phyloP scores from a whole-genome alignment of 352 stramenopile genomes.

The Pythium monospermum region DNA sequence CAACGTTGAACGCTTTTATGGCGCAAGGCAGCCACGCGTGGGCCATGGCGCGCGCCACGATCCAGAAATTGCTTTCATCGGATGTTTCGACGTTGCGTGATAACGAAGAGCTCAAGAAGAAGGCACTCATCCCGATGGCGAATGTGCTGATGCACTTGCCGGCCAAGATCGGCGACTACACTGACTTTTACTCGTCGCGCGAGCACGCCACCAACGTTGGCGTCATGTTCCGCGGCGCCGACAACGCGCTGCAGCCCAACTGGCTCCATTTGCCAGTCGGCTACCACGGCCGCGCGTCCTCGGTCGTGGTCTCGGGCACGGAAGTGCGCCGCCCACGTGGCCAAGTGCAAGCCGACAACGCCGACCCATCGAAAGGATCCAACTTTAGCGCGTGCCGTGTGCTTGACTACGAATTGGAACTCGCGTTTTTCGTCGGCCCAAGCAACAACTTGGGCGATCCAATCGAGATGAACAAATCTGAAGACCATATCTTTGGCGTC shows the following conservation, averaged over 20 bases:
- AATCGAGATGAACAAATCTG: constrained; percentile 87
- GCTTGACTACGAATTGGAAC: constrained; percentile 97
- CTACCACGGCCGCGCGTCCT: constrained; percentile 95
- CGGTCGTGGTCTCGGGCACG: constrained; percentile 86
- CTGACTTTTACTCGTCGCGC: constrained; percentile 96
- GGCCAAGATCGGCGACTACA: constrained; percentile 95
- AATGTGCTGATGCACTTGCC: constrained; percentile 90
- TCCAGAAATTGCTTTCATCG: constrained; percentile 85
- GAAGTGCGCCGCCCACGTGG: constrained; percentile 82
- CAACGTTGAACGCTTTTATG: constrained; percentile 93
- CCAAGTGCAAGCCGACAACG: constrained; percentile 89
- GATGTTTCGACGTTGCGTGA: constrained; percentile 71
- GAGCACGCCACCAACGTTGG: constrained; percentile 96
- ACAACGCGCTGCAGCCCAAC: constrained; percentile 97
- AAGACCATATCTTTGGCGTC: constrained; percentile 96
- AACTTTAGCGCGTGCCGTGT: constrained; percentile 85
- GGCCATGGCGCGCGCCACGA: constrained; percentile 74
- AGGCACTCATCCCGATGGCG: constrained; percentile 75
- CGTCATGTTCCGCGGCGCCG: constrained; percentile 90
- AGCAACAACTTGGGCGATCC: constrained; percentile 86
- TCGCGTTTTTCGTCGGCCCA: constrained; percentile 93
- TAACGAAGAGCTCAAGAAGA: constrained; percentile 64
- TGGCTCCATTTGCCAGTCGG: constrained; percentile 97
- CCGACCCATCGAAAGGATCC: constrained; percentile 90
- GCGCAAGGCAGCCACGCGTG: constrained; percentile 81